Percentiles rank a stretch among this genome's conserved stretches.
These are phyloP conservation scores for Verticillium longisporum DNA, from an alignment of 2,329 filamentous ascomycete species.

Conservation along the genomic window DNA sequence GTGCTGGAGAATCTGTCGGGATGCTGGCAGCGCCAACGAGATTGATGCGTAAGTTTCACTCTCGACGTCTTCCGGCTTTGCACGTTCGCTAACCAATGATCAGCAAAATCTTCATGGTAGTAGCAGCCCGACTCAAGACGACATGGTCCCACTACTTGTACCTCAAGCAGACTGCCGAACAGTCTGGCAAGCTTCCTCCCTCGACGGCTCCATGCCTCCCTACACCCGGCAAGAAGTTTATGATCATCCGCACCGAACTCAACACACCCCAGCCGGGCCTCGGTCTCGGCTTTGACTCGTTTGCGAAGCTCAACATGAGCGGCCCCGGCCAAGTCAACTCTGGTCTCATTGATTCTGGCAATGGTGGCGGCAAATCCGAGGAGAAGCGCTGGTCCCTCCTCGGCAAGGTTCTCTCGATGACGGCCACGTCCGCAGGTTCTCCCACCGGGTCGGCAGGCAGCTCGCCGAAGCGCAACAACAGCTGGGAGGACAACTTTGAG, in stretches of 20 bases:
- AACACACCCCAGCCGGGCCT: constrained; percentile 39
- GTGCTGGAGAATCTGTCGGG: constrained; percentile 82
- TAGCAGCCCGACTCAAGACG: constrained; percentile 61
- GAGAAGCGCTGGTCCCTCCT: constrained; percentile 60
- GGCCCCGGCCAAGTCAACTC: background rate
- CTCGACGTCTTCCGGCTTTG: background rate
- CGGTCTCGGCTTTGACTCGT: constrained; percentile 43
- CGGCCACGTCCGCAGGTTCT: constrained; percentile 14
- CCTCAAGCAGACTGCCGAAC: constrained; percentile 61
- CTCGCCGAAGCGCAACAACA: constrained; percentile 14
- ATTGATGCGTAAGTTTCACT: constrained; percentile 58
- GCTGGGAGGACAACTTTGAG: constrained; percentile 40
- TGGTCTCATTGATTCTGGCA: constrained; percentile 7
- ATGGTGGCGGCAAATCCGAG: constrained; percentile 17
- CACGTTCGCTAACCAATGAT: constrained; percentile 5
- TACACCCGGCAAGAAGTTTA: constrained; percentile 75
- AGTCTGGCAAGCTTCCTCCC: constrained; percentile 45
- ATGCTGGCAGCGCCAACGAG: constrained; percentile 58
- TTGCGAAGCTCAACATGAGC: constrained; percentile 18
- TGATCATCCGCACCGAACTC: constrained; percentile 79
- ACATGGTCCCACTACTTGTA: constrained; percentile 77
- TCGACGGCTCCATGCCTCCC: constrained; percentile 79
- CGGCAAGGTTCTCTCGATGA: constrained; percentile 50
- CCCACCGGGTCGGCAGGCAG: constrained; percentile 12
- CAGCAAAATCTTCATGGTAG: constrained; percentile 62